Evolutionary conservation across 139 green algal genomes (phyloP).

Genomic region (Chlorella vulgaris): DNA sequence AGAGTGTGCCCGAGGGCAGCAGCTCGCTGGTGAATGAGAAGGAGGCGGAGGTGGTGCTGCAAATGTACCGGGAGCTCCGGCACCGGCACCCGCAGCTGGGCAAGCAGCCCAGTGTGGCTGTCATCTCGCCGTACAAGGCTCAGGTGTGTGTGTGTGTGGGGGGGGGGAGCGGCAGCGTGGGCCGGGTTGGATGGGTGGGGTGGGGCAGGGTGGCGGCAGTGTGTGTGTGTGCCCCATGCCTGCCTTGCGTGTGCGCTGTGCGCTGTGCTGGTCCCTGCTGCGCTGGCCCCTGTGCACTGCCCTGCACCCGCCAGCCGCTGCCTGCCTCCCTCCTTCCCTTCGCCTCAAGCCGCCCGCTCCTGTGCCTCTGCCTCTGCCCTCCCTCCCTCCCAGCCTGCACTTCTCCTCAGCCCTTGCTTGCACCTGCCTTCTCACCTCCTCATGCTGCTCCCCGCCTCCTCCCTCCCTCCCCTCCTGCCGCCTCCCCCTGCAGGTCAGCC

Average conservation of each 20-base stretch:
- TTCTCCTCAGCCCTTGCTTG: no score
- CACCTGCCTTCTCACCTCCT: not conserved
- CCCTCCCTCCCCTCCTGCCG: not conserved
- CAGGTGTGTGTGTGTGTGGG: constrained; percentile 67
- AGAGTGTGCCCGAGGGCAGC: constrained; percentile 48
- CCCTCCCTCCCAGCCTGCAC: no score
- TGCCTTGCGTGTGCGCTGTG: no score
- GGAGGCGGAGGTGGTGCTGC: constrained; percentile 78
- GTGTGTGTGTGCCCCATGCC: no score
- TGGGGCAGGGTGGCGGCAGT: no score
- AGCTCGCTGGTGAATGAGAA: constrained; percentile 62
- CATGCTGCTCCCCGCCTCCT: not conserved
- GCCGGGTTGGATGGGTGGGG: not conserved
- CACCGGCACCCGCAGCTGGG: constrained; percentile 60
- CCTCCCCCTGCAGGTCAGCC: constrained; percentile 19
- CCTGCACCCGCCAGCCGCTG: no score
- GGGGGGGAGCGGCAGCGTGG: not conserved
- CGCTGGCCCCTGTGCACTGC: no score
- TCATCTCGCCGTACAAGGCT: constrained; percentile 94
- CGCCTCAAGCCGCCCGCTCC: no score
- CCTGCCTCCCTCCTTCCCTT: no score
- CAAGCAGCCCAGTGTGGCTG: constrained; percentile 59
- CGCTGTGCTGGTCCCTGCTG: no score
- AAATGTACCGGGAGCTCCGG: constrained; percentile 55
- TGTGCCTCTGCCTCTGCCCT: no score